A percentile compares a stretch with the other conserved stretches of the same genome.
phyloP scores from a whole-genome alignment of 1,284 basidiomycete genomes.

The Moesziomyces sp. region DNA sequence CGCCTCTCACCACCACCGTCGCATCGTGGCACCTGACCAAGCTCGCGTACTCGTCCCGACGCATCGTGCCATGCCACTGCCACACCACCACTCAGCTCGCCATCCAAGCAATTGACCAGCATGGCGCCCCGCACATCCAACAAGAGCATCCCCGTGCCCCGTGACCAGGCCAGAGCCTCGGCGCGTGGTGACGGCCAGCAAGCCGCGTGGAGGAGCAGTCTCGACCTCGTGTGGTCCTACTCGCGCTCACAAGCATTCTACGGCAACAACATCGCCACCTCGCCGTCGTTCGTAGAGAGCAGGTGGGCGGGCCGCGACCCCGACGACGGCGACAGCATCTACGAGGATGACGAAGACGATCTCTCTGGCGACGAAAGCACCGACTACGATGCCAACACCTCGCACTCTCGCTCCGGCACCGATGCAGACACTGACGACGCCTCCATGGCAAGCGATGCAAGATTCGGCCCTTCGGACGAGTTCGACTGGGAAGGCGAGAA shows the following conservation, averaged over 20 bases:
- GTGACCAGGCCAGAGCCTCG: conserved; percentile 27
- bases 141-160: conserved; percentile 32
- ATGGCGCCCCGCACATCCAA: conserved; percentile 34
- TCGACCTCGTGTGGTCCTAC: conserved; percentile 66
- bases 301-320: conserved; percentile 63
- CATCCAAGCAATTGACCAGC: background rate
- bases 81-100: background rate
- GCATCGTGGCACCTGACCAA: background rate
- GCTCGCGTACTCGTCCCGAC: background rate
- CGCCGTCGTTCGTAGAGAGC: conserved; percentile 62
- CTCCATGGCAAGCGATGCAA: conserved; percentile 29
- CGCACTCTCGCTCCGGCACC: conserved; percentile 26
- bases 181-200: conserved; percentile 31
- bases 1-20: background rate
- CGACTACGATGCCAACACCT: conserved; percentile 14
- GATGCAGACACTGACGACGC: conserved; percentile 41
- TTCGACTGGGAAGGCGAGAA: conserved; percentile 53
- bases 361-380: conserved; percentile 23
- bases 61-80: conserved; percentile 15
- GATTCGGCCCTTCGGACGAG: conserved; percentile 23
- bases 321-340: conserved; percentile 52
- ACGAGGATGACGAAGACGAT: conserved; percentile 54
- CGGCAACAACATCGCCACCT: conserved; percentile 66
- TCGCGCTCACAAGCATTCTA: conserved; percentile 67
- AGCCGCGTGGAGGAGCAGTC: conserved; percentile 55